Conservation (phyloP, 805 yeast genomes). For the Cyberlindnera mississippiensis region DNA sequence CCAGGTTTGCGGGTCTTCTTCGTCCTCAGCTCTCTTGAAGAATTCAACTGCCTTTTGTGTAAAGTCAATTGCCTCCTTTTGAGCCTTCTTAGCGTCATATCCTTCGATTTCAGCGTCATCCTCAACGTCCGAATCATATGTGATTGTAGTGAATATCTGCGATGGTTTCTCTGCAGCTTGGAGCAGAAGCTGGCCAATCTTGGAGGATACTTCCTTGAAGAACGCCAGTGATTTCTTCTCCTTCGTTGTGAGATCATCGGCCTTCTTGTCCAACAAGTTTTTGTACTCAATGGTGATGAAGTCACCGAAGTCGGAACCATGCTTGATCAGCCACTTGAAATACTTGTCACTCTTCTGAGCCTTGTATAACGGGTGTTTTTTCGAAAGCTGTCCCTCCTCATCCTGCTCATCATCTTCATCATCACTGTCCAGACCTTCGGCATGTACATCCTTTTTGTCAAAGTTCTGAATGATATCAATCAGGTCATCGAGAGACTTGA, state of each 20-base stretch:
- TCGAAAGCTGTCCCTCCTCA: constrained; percentile 35
- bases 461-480: constrained; percentile 65
- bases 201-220: constrained; percentile 40
- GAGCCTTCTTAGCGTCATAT: constrained; percentile 38
- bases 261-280: constrained; percentile 10
- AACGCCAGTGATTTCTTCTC: constrained; percentile 25
- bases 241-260: constrained; percentile 14
- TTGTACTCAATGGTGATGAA: constrained; percentile 15
- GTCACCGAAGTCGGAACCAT: constrained; percentile 25
- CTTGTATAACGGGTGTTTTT: constrained; percentile 53
- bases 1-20: constrained; percentile 77
- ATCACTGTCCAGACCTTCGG: constrained; percentile 59
- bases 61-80: constrained; percentile 42
- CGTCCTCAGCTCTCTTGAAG: constrained; percentile 56
- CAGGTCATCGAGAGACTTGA: constrained; percentile 61
- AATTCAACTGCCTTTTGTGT: constrained; percentile 53
- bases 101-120: constrained; percentile 27
- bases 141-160: constrained; percentile 47
- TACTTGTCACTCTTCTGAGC: constrained; percentile 39
- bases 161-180: constrained; percentile 64
- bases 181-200: constrained; percentile 59
- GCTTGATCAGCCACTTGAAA: constrained; percentile 44
- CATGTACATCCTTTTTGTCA: constrained; percentile 47
- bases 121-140: constrained; percentile 52
- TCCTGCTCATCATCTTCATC: constrained; percentile 44